phyloP scores from a whole-genome alignment of 2,329 filamentous ascomycete genomes.

The Cordyceps farinosa region DNA sequence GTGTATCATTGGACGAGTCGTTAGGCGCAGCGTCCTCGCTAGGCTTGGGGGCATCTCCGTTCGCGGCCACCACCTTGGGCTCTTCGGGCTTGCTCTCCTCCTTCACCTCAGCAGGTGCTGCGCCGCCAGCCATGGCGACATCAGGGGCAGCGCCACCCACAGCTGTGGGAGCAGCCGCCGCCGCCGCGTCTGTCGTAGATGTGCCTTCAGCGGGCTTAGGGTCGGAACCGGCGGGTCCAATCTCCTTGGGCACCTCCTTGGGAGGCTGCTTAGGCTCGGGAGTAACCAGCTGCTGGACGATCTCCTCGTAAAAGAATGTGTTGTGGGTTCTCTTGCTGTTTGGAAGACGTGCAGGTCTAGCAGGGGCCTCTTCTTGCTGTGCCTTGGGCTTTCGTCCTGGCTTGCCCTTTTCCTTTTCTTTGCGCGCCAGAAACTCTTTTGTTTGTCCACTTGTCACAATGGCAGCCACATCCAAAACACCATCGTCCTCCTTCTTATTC shows the following conservation, averaged over 20 bases:
- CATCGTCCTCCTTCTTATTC: slow-evolving; percentile 56
- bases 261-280: slow-evolving; percentile 31
- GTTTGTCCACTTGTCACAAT: slow-evolving; percentile 81
- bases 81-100: slow-evolving; percentile 20
- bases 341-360: slow-evolving; percentile 59
- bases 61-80: slow-evolving; percentile 23
- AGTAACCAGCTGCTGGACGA: slow-evolving; percentile 52
- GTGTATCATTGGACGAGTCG: slow-evolving; percentile 25
- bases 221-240: not conserved
- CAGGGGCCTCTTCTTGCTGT: slow-evolving; percentile 51
- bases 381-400: slow-evolving; percentile 50
- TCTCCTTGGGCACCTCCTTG: slow-evolving; percentile 12
- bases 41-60: slow-evolving; percentile 23
- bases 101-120: not conserved
- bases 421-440: slow-evolving; percentile 76
- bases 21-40: not conserved
- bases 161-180: not conserved
- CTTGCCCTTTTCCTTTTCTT: slow-evolving; percentile 75
- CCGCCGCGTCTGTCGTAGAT: not conserved
- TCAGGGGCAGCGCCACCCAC: not conserved
- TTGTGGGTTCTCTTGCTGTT: slow-evolving; percentile 70
- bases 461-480: slow-evolving; percentile 77
- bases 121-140: not conserved
- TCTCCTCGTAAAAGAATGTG: slow-evolving; percentile 71
- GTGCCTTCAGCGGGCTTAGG: slow-evolving; percentile 7